Evolutionary conservation across 1,284 basidiomycete species (phyloP).

Genomic region (Boletus mariae): DNA sequence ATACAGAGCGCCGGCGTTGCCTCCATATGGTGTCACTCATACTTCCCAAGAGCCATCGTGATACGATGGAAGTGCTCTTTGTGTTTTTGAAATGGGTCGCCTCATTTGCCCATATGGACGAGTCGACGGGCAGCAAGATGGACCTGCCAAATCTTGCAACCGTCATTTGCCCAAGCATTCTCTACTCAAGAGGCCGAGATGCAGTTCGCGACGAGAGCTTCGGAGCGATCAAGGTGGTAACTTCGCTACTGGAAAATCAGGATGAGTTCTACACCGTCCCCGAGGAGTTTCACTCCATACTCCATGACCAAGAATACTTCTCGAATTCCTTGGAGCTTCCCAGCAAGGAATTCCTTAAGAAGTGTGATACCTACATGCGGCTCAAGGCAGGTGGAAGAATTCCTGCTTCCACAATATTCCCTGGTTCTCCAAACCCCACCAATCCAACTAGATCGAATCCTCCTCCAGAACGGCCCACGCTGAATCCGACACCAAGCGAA

Average conservation of each 20-base stretch:
- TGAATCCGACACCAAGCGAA: conserved; percentile 38
- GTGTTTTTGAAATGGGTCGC: conserved; percentile 99
- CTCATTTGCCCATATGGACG: conserved; percentile 97
- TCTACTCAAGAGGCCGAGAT: conserved; percentile 83
- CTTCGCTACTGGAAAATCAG: conserved; percentile 85
- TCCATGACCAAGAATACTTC: conserved; percentile 86
- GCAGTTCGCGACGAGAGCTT: conserved; percentile 93
- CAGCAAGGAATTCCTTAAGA: conserved; percentile 87
- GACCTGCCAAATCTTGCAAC: conserved; percentile 96
- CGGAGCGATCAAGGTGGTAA: conserved; percentile 83
- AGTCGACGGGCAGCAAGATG: conserved; percentile 99
- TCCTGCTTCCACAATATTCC: conserved; percentile 35
- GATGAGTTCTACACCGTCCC: conserved; percentile 93
- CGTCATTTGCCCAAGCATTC: conserved; percentile 95
- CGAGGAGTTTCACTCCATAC: conserved; percentile 76
- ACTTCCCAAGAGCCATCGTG: conserved; percentile 90
- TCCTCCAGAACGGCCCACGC: conserved; percentile 35
- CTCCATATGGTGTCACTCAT: conserved; percentile 87
- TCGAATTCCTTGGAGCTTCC: conserved; percentile 78
- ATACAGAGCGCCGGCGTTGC: conserved; percentile 77
- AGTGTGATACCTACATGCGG: conserved; percentile 75
- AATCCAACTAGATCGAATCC: conserved; percentile 25
- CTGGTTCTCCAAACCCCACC: conserved; percentile 28
- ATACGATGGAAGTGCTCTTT: conserved; percentile 97
- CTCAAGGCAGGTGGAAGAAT: conserved; percentile 45